phyloP scores from a whole-genome alignment of 169 alveolate species.

The Eimeria necatrix region DNA sequence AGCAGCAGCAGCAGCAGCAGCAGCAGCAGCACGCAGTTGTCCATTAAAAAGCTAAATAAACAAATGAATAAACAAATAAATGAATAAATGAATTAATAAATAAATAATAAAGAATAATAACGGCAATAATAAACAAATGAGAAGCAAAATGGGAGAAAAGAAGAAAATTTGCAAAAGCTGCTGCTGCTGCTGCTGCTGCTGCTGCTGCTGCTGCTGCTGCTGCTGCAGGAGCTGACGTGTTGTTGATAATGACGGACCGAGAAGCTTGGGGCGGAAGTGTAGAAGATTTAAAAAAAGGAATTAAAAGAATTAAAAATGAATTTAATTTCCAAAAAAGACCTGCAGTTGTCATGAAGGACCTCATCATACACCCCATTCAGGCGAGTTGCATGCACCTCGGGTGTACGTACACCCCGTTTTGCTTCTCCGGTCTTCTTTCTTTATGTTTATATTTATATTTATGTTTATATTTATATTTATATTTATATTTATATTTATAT shows the following conservation, averaged over 20 bases:
- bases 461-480: too few relatives aligned
- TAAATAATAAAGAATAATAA: too few relatives aligned
- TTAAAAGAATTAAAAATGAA: neutral
- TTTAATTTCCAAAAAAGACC: constrained; percentile 61
- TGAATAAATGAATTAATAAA: too few relatives aligned
- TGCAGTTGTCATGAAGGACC: constrained; percentile 79
- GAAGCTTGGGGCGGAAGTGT: constrained; percentile 73
- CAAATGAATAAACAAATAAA: too few relatives aligned
- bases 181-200: constrained; percentile 1
- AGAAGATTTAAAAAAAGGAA: constrained; percentile 3
- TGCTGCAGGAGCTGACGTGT: constrained; percentile 56
- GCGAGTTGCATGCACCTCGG: neutral
- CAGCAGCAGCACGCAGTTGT: too few relatives aligned
- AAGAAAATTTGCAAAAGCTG: neutral
- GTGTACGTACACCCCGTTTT: too few relatives aligned
- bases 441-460: neutral
- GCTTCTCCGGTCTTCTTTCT: neutral
- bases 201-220: neutral
- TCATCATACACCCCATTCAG: constrained; percentile 81
- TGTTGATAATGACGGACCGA: constrained; percentile 37
- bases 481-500: neutral
- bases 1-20: too few relatives aligned
- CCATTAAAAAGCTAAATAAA: too few relatives aligned
- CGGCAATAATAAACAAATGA: neutral
- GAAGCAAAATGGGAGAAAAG: neutral